phyloP scores from a whole-genome alignment of 768 basidiomycete species.

The Suillus variegatus region DNA sequence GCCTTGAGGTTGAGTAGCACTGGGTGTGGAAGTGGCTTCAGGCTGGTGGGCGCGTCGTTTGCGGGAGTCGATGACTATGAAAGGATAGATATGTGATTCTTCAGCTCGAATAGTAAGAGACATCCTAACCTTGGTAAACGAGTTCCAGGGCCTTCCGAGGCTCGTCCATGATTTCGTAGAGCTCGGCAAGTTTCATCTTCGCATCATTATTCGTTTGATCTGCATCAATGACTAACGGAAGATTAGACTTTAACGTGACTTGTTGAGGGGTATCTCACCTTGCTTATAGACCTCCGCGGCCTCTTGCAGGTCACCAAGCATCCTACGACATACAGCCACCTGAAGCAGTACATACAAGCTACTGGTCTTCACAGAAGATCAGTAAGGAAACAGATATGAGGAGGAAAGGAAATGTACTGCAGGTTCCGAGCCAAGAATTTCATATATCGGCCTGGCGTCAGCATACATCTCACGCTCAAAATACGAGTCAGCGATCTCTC shows the following conservation, averaged over 20 bases:
- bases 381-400: neutral
- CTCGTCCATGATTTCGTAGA: conserved; percentile 83
- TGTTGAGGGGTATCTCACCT: conserved; percentile 43
- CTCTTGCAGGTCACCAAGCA: conserved; percentile 71
- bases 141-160: conserved; percentile 80
- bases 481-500: conserved; percentile 84
- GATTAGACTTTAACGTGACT: neutral
- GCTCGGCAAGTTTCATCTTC: conserved; percentile 87
- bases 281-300: conserved; percentile 85
- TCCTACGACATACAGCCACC: conserved; percentile 80
- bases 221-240: conserved; percentile 59
- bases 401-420: conserved; percentile 47
- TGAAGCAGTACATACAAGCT: conserved; percentile 70
- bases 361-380: conserved; percentile 55
- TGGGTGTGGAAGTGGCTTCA: conserved; percentile 14
- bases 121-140: conserved; percentile 70
- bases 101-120: neutral
- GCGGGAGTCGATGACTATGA: conserved; percentile 59
- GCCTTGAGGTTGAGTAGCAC: conserved; percentile 23
- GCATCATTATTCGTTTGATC: conserved; percentile 80
- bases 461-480: conserved; percentile 75
- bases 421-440: conserved; percentile 71
- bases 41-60: conserved; percentile 40
- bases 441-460: conserved; percentile 81
- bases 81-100: neutral